Evolutionary conservation across 257 asterid genomes (phyloP).

Genomic region (Anisodus acutangulus): DNA sequence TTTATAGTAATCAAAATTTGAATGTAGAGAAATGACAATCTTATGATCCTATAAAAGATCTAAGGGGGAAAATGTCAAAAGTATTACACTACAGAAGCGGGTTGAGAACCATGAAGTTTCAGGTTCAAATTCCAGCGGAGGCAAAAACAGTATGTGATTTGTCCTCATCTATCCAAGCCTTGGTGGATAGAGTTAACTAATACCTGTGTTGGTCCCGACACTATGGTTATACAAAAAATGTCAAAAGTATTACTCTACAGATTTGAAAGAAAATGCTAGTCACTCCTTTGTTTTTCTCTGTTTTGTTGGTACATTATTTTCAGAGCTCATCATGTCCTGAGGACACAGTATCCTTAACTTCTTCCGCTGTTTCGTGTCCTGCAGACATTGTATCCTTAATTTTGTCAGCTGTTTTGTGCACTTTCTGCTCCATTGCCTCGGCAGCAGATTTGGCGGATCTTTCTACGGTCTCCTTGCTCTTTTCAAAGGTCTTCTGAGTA

Average conservation of each 20-base stretch:
- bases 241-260: background rate
- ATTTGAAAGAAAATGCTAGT: background rate
- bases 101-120: background rate
- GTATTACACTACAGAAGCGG: background rate
- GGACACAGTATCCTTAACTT: constrained; percentile 12
- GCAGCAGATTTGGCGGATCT: constrained; percentile 41
- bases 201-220: background rate
- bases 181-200: background rate
- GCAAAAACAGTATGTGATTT: too few relatives aligned
- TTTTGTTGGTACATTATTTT: background rate
- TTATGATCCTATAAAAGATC: background rate
- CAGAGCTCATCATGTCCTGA: constrained; percentile 32
- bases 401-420: constrained; percentile 35
- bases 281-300: background rate
- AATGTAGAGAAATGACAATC: background rate
- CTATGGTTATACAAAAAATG: background rate
- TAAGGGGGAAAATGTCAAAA: background rate
- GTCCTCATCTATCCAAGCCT: background rate
- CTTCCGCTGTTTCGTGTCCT: constrained; percentile 25
- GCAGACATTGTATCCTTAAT: background rate
- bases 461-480: constrained; percentile 32
- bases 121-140: too few relatives aligned
- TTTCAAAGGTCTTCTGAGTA: constrained; percentile 39
- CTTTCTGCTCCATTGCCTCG: constrained; percentile 32
- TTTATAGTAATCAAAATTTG: background rate